Evolutionary conservation across 192 early-diverging fungal species (phyloP), one percentile per base, ranked within the genome.

Genomic region (Lunasporangiospora selenospora): DNA sequence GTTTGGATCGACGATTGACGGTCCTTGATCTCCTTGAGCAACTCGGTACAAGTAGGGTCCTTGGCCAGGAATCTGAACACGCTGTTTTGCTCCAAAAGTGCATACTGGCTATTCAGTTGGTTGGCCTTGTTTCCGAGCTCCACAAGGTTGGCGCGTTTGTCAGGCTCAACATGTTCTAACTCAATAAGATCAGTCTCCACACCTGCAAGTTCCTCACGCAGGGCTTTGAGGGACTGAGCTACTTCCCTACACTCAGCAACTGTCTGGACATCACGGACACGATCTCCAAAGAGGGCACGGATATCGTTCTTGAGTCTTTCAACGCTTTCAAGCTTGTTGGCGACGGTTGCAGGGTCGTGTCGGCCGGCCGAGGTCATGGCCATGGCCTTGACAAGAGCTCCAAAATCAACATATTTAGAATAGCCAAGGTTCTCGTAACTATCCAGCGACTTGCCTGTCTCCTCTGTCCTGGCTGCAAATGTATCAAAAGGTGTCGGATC

Each of bases 281-380:
- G 53, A 15, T 71, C 67, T 8, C 34, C 37, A 15, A 31, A 56
- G 6, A 71, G 36, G 6, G 38, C 45, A 40, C 52, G 62, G 53
- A 58, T 40, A 8, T 51, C 58, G 0, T 36, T 34, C 47, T 62
- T 23, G 33, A 71, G 36, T 3, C 27, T 19, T 1, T 42, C 23
- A 1, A 58, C 58, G 18, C 12, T 29, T 3, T 58, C 57, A 6
- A 71, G 59, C 32, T 71, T 71, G 52, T 39, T 44, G 9, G 62
- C 53, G 16, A 71, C 50, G 32, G 52, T 37, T 6, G 59, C 45
- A 0, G 67, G 59, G 42, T 71, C 67, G 18, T 71, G 67, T n/a
- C 59, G 39, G 7, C 53, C 46, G 1, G 36, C 39, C 2, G 67
- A 71, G 1, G 21, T 56, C 3, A 41, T 50, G 6, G 67, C 58